Conservation (phyloP, 1,284 basidiomycete species). For the Serendipita sp. region DNA sequence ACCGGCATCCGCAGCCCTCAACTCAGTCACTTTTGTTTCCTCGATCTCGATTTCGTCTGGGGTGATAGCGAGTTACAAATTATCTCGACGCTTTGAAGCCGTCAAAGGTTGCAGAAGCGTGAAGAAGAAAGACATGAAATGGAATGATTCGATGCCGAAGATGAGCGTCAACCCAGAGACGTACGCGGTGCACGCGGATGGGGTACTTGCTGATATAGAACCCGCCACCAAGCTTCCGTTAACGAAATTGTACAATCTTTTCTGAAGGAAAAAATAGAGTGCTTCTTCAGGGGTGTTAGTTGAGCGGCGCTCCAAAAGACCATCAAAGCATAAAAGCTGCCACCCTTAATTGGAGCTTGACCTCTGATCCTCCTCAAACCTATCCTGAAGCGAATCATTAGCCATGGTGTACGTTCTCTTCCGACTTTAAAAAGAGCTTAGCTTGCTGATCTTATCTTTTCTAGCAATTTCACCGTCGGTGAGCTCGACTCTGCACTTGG, state of each 20-base stretch:
- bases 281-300: background rate
- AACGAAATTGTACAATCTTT: slow-evolving; percentile 57
- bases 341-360: background rate
- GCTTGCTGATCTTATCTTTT: slow-evolving; percentile 5
- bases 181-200: slow-evolving; percentile 78
- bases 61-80: slow-evolving; percentile 51
- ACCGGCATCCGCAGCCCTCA: slow-evolving; percentile 58
- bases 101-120: slow-evolving; percentile 68
- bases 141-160: slow-evolving; percentile 68
- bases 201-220: slow-evolving; percentile 56
- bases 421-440: slow-evolving; percentile 2
- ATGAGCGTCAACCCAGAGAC: slow-evolving; percentile 88
- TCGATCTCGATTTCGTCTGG: slow-evolving; percentile 52
- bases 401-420: slow-evolving; percentile 16
- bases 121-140: slow-evolving; percentile 85
- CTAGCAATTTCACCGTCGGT: slow-evolving; percentile 79
- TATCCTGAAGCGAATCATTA: background rate
- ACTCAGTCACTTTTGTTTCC: slow-evolving; percentile 81
- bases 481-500: slow-evolving; percentile 23
- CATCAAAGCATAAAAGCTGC: no score
- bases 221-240: slow-evolving; percentile 65
- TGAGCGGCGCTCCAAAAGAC: no score
- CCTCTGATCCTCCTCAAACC: background rate
- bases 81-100: slow-evolving; percentile 61
- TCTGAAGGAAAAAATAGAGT: slow-evolving; percentile 27